These are phyloP conservation scores for Penicillium subrubescens DNA, from an alignment of 495 filamentous ascomycete genomes.

Conservation along the genomic window DNA sequence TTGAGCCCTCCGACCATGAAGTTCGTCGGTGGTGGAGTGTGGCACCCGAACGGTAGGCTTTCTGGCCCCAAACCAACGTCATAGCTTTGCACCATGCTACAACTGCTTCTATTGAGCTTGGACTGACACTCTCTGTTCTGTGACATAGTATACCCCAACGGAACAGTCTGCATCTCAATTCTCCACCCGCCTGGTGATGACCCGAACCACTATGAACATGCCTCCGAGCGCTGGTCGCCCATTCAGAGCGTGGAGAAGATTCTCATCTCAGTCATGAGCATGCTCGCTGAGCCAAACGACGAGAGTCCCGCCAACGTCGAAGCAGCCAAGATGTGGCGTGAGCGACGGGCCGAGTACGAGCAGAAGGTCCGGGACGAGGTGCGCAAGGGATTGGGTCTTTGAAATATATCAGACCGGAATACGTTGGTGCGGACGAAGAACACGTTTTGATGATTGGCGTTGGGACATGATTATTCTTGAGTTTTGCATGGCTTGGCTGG, in stretches of 20 bases:
- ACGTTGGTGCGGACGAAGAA: slow-evolving; percentile 4
- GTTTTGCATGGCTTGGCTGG: slow-evolving; percentile 28
- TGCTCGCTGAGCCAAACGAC: slow-evolving; percentile 98
- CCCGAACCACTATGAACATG: slow-evolving; percentile 97
- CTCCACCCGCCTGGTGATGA: slow-evolving; percentile 98
- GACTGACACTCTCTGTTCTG: not conserved
- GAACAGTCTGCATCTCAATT: slow-evolving; percentile 95
- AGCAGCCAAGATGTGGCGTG: slow-evolving; percentile 98
- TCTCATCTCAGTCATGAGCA: slow-evolving; percentile 95
- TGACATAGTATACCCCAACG: slow-evolving; percentile 82
- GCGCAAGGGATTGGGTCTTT: slow-evolving; percentile 61
- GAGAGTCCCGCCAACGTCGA: slow-evolving; percentile 98
- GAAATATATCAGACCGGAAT: slow-evolving; percentile 6
- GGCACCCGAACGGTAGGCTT: slow-evolving; percentile 87
- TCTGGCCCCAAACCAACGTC: not conserved
- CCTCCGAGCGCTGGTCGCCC: slow-evolving; percentile 91
- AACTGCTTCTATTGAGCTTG: not conserved
- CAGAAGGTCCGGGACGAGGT: slow-evolving; percentile 80
- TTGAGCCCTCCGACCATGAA: slow-evolving; percentile 92
- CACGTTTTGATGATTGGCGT: slow-evolving; percentile 27
- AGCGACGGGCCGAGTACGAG: slow-evolving; percentile 83
- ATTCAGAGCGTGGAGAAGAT: slow-evolving; percentile 99
- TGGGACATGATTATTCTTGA: slow-evolving; percentile 12
- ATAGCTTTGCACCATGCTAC: not conserved
- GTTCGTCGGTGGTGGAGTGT: slow-evolving; percentile 82